Conservation (phyloP, 1,284 basidiomycete genomes). For the Hemileia vastatrix region DNA sequence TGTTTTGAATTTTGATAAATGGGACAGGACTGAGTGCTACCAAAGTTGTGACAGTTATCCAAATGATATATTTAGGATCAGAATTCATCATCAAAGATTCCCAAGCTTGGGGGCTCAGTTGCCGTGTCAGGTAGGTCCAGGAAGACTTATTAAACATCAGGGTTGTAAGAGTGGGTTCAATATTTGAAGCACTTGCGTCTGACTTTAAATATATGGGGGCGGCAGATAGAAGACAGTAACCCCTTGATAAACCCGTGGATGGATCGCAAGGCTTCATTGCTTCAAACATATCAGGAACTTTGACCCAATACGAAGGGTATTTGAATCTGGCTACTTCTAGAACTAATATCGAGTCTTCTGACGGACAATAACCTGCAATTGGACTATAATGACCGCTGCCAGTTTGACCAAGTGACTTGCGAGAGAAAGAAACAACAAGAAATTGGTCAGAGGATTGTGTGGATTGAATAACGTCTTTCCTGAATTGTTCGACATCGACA, state of each 20-base stretch:
- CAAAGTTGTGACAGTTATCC: neutral
- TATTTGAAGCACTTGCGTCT: conserved; percentile 11
- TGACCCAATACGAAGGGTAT: conserved; percentile 28
- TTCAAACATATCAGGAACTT: conserved; percentile 26
- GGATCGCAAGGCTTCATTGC: conserved; percentile 32
- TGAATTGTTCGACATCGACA: conserved; percentile 23
- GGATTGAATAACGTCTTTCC: conserved; percentile 23
- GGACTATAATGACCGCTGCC: conserved; percentile 35
- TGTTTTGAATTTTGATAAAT: conserved; percentile 2
- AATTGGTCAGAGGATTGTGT: conserved; percentile 7
- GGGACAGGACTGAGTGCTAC: neutral
- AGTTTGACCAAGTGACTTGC: conserved; percentile 32
- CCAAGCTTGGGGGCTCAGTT: neutral
- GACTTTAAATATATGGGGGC: conserved; percentile 12
- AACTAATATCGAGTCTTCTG: conserved; percentile 30
- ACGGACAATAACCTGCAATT: conserved; percentile 28
- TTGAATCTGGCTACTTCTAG: conserved; percentile 38
- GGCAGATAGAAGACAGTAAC: conserved; percentile 29
- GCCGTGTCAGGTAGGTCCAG: neutral
- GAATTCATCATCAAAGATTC: neutral
- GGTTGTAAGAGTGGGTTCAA: conserved; percentile 25
- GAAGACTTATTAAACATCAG: conserved; percentile 32
- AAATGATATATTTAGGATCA: neutral
- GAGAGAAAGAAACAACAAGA: conserved; percentile 32
- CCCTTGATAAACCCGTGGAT: conserved; percentile 31